Base-by-base conservation (phyloP, 495 filamentous ascomycete genomes). In the Jackrogersella multiformis region DNA sequence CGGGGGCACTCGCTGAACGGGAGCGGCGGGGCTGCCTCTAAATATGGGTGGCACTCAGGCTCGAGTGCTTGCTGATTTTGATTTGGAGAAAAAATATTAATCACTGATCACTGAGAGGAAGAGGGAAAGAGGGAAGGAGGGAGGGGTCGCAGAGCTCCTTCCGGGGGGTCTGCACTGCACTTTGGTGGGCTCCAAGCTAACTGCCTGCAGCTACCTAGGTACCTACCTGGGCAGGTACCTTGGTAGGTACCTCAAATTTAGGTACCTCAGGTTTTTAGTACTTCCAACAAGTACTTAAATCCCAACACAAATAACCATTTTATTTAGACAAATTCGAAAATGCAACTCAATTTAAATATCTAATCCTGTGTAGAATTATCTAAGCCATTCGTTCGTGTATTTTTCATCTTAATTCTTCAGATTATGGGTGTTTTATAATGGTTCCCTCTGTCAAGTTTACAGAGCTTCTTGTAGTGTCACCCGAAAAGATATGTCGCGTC, bases 1-100 rank as follows among this genome's bases (percentile, higher is more conserved):
- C 36, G 67, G 67, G 61, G 67, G 72, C 39, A 71, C 46, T 12
- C 57, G 58, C 69, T 74, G 65, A 44, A 65, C 56, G 64, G 67
- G 63, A 72, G 70, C 69, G 72, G 72, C 69, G 60, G 67, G 66
- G 61, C 56, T 62, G 46, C 58, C 66, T 74, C 72, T 71, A 73
- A 75, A 73, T 75, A 75, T 53, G 61, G 55, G 57, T 45, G 61
- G 24, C 49, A 42, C 63, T 55, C 56, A 62, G 69, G 46, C 69
- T 74, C 26, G 42, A 20, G 26, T n/a, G 15, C 26, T 9, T 70
- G 68, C 72, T 74, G 73, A 74, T 74, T 74, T 71, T n/a, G n/a
- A n/a, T n/a, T n/a, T n/a, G n/a, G n/a, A n/a, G 28, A 13, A 35
- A 53, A 53, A n/a, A n/a, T n/a, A n/a, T n/a, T n/a, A n/a, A 53